These are phyloP conservation scores for Sarcomyxa edulis DNA, from an alignment of 768 basidiomycete genomes.

Conservation along the genomic window DNA sequence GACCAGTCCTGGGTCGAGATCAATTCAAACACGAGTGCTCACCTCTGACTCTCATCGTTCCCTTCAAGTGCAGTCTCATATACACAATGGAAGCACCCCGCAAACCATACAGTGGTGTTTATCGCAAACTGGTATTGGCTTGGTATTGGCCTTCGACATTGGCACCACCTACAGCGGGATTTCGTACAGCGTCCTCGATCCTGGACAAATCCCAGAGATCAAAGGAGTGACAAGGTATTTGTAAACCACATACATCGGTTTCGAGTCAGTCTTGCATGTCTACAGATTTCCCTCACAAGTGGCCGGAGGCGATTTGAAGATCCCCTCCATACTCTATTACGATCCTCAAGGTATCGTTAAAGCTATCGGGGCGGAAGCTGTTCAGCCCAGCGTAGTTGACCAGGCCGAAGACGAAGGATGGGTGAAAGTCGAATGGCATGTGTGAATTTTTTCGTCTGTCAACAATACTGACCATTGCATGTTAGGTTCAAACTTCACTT, in stretches of 20 bases:
- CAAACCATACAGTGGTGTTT: conserved; percentile 27
- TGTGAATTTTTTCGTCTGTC: neutral
- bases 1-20: too few species aligned
- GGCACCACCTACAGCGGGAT: conserved; percentile 46
- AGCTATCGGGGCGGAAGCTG: conserved; percentile 45
- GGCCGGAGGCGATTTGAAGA: conserved; percentile 42
- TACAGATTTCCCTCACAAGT: conserved; percentile 47
- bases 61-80: too few species aligned
- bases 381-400: conserved; percentile 32
- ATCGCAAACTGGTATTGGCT: conserved; percentile 36
- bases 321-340: conserved; percentile 45
- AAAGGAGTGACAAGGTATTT: conserved; percentile 40
- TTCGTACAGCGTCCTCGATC: conserved; percentile 38
- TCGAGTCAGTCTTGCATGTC: too few species aligned
- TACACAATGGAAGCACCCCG: too few species aligned
- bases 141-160: conserved; percentile 41
- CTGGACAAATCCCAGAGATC: conserved; percentile 33
- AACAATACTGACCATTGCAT: too few species aligned
- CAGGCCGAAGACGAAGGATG: conserved; percentile 40
- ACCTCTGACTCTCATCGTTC: too few species aligned
- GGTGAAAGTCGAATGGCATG: conserved; percentile 46
- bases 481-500: conserved; percentile 29
- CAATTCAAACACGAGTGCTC: too few species aligned
- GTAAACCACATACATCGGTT: too few species aligned
- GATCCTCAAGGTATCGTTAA: conserved; percentile 31